Percentiles rank a stretch among this genome's conserved stretches.
These are phyloP conservation scores for Gynandropsis gynandra DNA, from an alignment of 345 rosid species.

Conservation along the genomic window DNA sequence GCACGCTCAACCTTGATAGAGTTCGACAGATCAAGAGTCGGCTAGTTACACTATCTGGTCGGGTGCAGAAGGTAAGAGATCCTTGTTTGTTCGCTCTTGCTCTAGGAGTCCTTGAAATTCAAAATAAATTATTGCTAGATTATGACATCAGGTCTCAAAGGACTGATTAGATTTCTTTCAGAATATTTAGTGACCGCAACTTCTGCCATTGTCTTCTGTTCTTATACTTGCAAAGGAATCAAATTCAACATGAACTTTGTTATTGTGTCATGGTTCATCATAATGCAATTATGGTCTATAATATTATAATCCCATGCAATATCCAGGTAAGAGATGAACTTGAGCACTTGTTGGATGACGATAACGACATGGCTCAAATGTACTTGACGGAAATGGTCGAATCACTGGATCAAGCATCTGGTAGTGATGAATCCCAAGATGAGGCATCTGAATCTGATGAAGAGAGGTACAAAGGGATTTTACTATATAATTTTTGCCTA, in stretches of 20 bases:
- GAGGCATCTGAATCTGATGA: slow-evolving; percentile 23
- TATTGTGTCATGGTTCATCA: too few relatives aligned
- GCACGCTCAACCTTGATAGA: slow-evolving; percentile 65
- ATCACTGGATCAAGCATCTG: slow-evolving; percentile 23
- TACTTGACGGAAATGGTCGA: slow-evolving; percentile 43
- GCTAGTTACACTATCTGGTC: slow-evolving; percentile 57
- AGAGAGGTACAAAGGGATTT: slow-evolving; percentile 26
- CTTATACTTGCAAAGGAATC: too few relatives aligned
- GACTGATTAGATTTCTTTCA: too few relatives aligned
- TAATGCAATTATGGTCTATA: too few relatives aligned
- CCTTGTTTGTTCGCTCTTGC: too few relatives aligned
- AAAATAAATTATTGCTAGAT: too few relatives aligned
- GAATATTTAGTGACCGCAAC: too few relatives aligned
- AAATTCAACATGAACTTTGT: too few relatives aligned
- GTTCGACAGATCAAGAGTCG: slow-evolving; percentile 76
- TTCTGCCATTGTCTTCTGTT: too few relatives aligned
- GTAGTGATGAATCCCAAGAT: slow-evolving; percentile 18
- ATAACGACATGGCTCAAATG: slow-evolving; percentile 56
- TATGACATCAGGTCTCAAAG: too few relatives aligned
- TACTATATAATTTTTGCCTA: background rate
- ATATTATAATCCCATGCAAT: background rate
- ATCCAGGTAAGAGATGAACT: slow-evolving; percentile 52
- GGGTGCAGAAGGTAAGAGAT: slow-evolving; percentile 58
- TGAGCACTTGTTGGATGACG: slow-evolving; percentile 56
- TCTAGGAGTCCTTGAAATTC: too few relatives aligned